Evolutionary conservation across 2,329 filamentous ascomycete species (phyloP).

Genomic region (Trichoderma afroharzianum): DNA sequence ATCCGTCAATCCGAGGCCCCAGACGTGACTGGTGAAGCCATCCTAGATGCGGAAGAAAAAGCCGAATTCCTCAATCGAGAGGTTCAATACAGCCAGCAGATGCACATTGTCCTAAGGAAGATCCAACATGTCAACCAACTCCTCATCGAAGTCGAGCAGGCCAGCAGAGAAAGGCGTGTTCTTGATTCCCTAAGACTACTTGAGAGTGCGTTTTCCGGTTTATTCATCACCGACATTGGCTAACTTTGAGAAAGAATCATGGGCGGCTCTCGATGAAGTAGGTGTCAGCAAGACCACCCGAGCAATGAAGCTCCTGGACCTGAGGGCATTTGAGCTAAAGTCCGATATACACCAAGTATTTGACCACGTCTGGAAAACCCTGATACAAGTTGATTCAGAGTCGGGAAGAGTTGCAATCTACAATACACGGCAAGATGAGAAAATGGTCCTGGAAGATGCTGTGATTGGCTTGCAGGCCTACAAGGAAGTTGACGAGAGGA

Average conservation of each 20-base stretch:
- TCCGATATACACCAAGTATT: constrained; percentile 63
- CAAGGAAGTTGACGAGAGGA: constrained; percentile 58
- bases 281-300: constrained; percentile 59
- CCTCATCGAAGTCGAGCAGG: constrained; percentile 58
- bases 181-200: constrained; percentile 55
- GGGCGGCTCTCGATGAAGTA: constrained; percentile 55
- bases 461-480: constrained; percentile 55
- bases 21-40: constrained; percentile 49
- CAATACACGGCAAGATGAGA: constrained; percentile 48
- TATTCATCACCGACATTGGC: background rate
- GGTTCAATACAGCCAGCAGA: constrained; percentile 55
- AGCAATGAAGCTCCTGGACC: constrained; percentile 61
- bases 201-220: constrained; percentile 42
- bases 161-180: constrained; percentile 52
- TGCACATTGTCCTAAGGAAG: constrained; percentile 47
- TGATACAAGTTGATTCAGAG: constrained; percentile 61
- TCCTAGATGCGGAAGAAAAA: constrained; percentile 51
- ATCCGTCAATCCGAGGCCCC: constrained; percentile 69
- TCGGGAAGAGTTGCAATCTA: constrained; percentile 54
- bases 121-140: constrained; percentile 58
- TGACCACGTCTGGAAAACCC: constrained; percentile 64
- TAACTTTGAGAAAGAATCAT: constrained; percentile 44
- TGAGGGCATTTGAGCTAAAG: constrained; percentile 63
- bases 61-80: constrained; percentile 56
- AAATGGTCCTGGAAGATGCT: constrained; percentile 51